A percentile compares a stretch with the other conserved stretches of the same genome.
These are phyloP conservation scores for Microbotryum scabiosae DNA, from an alignment of 1,284 basidiomycete genomes.

Conservation along the genomic window DNA sequence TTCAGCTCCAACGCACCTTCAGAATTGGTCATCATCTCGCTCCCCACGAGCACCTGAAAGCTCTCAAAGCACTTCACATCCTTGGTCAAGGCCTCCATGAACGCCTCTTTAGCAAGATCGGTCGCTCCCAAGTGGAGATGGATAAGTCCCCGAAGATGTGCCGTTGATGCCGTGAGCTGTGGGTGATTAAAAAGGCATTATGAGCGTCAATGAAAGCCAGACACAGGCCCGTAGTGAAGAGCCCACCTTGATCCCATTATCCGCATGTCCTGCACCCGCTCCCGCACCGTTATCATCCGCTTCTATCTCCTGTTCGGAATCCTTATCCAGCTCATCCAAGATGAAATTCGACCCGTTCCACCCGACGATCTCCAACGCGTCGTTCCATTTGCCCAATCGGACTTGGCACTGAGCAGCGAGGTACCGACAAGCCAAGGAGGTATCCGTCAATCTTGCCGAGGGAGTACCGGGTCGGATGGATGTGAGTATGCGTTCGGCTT, in stretches of 20 bases:
- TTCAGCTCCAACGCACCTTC: conserved; percentile 56
- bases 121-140: conserved; percentile 88
- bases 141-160: conserved; percentile 81
- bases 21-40: conserved; percentile 85
- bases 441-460: conserved; percentile 57
- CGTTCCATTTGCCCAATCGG: conserved; percentile 82
- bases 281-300: no score
- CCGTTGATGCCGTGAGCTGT: conserved; percentile 90
- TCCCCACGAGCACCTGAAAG: conserved; percentile 79
- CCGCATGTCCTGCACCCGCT: no score
- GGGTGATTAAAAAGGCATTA: not conserved
- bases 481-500: conserved; percentile 82
- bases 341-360: conserved; percentile 43
- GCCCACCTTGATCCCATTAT: no score
- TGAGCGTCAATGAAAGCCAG: not conserved
- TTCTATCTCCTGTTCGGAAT: no score
- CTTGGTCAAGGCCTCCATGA: conserved; percentile 85
- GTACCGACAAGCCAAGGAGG: conserved; percentile 85
- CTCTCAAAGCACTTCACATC: conserved; percentile 98
- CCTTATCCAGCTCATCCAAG: no score
- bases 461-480: conserved; percentile 30
- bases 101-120: conserved; percentile 80
- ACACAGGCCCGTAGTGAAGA: no score
- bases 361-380: conserved; percentile 87
- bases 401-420: conserved; percentile 91